A percentile compares a stretch with the other conserved stretches of the same genome.
These are phyloP conservation scores for Cladosporium sp. DNA, from an alignment of 2,329 filamentous ascomycete species.

Conservation along the genomic window DNA sequence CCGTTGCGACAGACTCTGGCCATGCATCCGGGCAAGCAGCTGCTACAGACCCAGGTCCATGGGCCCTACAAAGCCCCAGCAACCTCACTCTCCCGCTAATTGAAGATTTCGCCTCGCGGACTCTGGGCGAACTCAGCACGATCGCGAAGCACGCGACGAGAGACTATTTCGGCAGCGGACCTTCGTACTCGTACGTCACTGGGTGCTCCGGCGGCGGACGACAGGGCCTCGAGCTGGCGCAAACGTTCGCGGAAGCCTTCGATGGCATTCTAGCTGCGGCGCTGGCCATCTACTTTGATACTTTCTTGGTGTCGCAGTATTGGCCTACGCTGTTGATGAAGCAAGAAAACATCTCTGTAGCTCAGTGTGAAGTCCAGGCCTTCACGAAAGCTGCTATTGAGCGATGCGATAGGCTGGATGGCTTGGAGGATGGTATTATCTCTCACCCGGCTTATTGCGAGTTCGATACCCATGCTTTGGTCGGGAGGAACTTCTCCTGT, in stretches of 20 bases:
- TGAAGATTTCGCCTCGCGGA: slow-evolving; percentile 37
- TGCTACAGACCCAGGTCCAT: slow-evolving; percentile 20
- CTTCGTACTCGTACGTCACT: slow-evolving; percentile 39
- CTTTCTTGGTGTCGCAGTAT: slow-evolving; percentile 34
- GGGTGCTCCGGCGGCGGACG: slow-evolving; percentile 43
- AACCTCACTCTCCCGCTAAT: slow-evolving; percentile 38
- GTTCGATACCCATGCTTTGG: slow-evolving; percentile 34
- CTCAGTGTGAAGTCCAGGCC: slow-evolving; percentile 38
- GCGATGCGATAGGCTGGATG: slow-evolving; percentile 41
- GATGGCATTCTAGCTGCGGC: slow-evolving; percentile 44
- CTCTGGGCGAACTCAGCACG: slow-evolving; percentile 37
- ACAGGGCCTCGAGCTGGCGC: slow-evolving; percentile 40
- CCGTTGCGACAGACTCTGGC: slow-evolving; percentile 19
- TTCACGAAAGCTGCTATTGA: slow-evolving; percentile 38
- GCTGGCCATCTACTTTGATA: slow-evolving; percentile 41
- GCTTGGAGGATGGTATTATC: slow-evolving; percentile 39
- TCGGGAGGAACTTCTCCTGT: slow-evolving; percentile 33
- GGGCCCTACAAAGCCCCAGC: slow-evolving; percentile 31
- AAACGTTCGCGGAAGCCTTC: slow-evolving; percentile 40
- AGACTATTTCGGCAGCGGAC: slow-evolving; percentile 34
- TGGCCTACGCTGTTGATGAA: slow-evolving; percentile 34
- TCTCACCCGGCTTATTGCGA: slow-evolving; percentile 30
- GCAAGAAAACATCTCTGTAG: slow-evolving; percentile 28
- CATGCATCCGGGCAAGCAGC: background rate
- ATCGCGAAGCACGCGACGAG: slow-evolving; percentile 34